These are phyloP conservation scores for Vigna hirtella DNA, from an alignment of 306 rosid species.

Conservation along the genomic window DNA sequence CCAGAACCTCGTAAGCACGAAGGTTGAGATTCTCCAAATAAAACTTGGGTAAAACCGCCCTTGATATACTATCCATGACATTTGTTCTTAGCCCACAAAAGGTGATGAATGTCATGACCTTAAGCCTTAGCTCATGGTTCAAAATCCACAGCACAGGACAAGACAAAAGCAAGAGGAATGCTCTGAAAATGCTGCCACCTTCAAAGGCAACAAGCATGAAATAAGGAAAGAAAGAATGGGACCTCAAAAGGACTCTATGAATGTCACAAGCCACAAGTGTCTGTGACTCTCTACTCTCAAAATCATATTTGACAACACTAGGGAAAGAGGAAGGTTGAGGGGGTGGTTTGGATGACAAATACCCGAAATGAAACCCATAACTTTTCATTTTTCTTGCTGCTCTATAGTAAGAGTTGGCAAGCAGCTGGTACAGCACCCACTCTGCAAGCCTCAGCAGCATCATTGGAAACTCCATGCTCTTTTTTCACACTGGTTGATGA, in stretches of 20 bases:
- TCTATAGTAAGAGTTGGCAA: conserved; percentile 69
- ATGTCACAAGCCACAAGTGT: conserved; percentile 65
- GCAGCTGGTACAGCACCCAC: conserved; percentile 65
- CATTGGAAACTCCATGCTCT: conserved; percentile 58
- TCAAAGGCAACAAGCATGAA: conserved; percentile 95
- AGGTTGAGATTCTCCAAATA: conserved; percentile 77
- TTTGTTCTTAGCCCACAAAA: conserved; percentile 68
- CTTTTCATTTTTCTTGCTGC: conserved; percentile 76
- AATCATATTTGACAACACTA: conserved; percentile 55
- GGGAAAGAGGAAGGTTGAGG: conserved; percentile 55
- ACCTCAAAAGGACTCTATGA: conserved; percentile 58
- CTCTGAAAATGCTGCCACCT: conserved; percentile 81
- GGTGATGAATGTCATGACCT: conserved; percentile 70
- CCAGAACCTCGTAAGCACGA: conserved; percentile 61
- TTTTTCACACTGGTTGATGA: not conserved
- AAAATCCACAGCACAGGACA: conserved; percentile 66
- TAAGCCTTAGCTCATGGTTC: conserved; percentile 58
- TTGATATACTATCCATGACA: conserved; percentile 62
- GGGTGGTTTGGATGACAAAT: conserved; percentile 48
- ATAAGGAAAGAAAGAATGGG: conserved; percentile 75
- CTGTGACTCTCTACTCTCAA: conserved; percentile 57
- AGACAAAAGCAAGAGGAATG: conserved; percentile 70
- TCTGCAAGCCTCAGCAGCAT: conserved; percentile 61
- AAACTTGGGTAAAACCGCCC: conserved; percentile 85
- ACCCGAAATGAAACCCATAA: conserved; percentile 51